Evolutionary conservation across 2,329 filamentous ascomycete genomes (phyloP).

Genomic region (Fusarium secorum): DNA sequence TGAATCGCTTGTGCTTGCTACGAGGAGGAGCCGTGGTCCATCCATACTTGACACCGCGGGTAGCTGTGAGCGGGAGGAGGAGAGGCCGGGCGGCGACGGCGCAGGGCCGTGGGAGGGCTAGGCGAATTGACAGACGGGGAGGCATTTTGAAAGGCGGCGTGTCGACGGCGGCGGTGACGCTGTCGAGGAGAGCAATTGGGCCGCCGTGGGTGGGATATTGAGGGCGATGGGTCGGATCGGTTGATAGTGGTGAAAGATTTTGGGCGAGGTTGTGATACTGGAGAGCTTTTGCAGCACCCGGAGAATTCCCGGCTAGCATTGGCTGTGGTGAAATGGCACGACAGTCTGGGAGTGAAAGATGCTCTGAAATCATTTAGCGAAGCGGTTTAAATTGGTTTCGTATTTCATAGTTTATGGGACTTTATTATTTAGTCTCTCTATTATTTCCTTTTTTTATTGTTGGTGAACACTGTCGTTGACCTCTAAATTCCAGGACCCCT

Average conservation of each 20-base stretch:
- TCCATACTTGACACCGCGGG: conserved; percentile 64
- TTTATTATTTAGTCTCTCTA: not conserved
- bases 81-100: conserved; percentile 47
- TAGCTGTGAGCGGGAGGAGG: conserved; percentile 55
- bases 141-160: conserved; percentile 49
- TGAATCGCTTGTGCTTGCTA: conserved; percentile 66
- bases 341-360: not conserved
- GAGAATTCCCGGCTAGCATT: conserved; percentile 35
- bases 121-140: conserved; percentile 54
- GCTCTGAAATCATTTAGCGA: not conserved
- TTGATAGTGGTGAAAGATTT: conserved; percentile 38
- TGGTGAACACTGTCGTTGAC: not conserved
- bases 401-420: not conserved
- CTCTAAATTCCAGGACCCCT: conserved; percentile 46
- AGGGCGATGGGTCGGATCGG: conserved; percentile 11
- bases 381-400: not conserved
- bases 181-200: conserved; percentile 26
- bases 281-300: conserved; percentile 31
- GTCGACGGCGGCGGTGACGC: conserved; percentile 1
- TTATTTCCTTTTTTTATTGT: not conserved
- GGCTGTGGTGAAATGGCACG: conserved; percentile 3
- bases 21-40: conserved; percentile 65
- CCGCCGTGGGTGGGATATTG: conserved; percentile 18
- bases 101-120: conserved; percentile 53
- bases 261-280: conserved; percentile 27